These are phyloP conservation scores for Cladosporium sp. DNA, from an alignment of 2,329 filamentous ascomycete species.

Conservation along the genomic window DNA sequence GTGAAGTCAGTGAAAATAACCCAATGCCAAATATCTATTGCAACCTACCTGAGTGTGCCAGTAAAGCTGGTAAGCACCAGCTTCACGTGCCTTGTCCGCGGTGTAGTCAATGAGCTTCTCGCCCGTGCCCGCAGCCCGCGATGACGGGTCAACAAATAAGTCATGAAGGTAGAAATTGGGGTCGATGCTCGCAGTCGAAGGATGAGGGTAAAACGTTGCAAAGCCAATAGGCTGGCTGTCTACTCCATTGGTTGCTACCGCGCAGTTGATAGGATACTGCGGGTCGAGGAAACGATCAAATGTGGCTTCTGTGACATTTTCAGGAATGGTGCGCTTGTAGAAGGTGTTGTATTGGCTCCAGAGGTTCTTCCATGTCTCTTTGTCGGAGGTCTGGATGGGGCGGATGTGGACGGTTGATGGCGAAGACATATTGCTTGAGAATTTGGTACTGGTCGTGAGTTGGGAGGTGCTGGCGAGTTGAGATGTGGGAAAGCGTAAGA, in stretches of 20 bases:
- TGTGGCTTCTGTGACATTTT: slow-evolving; percentile 14
- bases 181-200: slow-evolving; percentile 9
- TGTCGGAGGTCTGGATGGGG: slow-evolving; percentile 8
- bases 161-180: slow-evolving; percentile 18
- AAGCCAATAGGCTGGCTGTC: slow-evolving; percentile 4
- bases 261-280: not conserved
- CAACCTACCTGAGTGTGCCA: slow-evolving; percentile 17
- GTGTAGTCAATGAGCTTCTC: slow-evolving; percentile 75
- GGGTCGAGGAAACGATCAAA: slow-evolving; percentile 18
- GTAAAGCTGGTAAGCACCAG: slow-evolving; percentile 16
- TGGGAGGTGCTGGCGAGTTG: not conserved
- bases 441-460: not conserved
- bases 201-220: slow-evolving; percentile 13
- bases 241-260: not conserved
- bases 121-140: slow-evolving; percentile 47
- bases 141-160: slow-evolving; percentile 15
- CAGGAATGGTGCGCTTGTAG: slow-evolving; percentile 19
- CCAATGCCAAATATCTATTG: not conserved
- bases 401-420: slow-evolving; percentile 9
- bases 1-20: not conserved
- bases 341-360: slow-evolving; percentile 19
- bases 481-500: not conserved
- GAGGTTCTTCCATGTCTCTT: slow-evolving; percentile 16
- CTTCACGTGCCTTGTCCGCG: slow-evolving; percentile 54
- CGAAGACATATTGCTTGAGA: not conserved